Percentiles rank a stretch among this genome's conserved stretches.
Evolutionary conservation across 2,329 filamentous ascomycete genomes (phyloP).

Genomic region (Apiospora arundinis): DNA sequence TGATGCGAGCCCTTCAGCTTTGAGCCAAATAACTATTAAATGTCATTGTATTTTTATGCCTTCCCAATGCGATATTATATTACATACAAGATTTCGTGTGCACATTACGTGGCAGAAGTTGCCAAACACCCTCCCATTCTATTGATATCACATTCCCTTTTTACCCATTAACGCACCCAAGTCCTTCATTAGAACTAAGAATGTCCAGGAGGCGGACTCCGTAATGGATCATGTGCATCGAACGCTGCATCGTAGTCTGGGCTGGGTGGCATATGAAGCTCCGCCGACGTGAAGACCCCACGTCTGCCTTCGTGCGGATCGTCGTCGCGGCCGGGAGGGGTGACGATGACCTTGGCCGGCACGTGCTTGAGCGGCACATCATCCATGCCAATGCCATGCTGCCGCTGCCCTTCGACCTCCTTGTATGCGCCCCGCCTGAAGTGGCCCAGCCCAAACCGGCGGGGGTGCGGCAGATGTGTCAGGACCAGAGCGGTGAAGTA

Average conservation of each 20-base stretch:
- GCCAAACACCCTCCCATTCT: too few species aligned
- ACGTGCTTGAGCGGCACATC: neutral
- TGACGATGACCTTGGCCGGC: neutral
- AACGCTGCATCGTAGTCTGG: neutral
- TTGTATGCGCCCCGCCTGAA: constrained; percentile 10
- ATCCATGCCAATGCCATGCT: neutral
- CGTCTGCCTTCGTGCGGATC: neutral
- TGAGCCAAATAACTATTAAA: too few species aligned
- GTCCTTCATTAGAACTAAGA: neutral
- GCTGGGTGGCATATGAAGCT: neutral
- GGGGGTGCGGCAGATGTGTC: constrained; percentile 31
- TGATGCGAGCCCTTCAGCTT: too few species aligned
- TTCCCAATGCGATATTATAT: too few species aligned
- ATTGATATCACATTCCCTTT: too few species aligned
- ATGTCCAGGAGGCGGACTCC: neutral
- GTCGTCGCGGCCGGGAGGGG: neutral
- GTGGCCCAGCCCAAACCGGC: constrained; percentile 9
- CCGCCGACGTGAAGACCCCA: neutral
- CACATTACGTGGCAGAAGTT: too few species aligned
- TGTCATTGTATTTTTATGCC: too few species aligned
- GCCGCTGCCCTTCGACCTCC: constrained; percentile 19
- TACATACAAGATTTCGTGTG: too few species aligned
- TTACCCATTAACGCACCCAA: too few species aligned
- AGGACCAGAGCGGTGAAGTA: constrained; percentile 34
- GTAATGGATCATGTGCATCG: neutral